Conservation (phyloP, 805 yeast species). For the Sungouiozyma intestinalis region DNA sequence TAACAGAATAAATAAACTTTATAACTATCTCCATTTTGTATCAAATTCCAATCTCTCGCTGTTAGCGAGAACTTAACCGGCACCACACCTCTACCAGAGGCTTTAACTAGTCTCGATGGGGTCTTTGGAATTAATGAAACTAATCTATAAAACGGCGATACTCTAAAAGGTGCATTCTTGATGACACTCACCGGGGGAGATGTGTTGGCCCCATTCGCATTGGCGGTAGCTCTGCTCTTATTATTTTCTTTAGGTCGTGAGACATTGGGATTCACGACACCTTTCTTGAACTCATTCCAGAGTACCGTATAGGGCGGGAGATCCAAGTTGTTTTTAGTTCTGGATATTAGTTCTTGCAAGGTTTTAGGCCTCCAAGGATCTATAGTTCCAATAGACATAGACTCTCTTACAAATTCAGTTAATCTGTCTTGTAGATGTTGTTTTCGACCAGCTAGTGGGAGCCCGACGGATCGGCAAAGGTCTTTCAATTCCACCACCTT, state of each 20-base stretch:
- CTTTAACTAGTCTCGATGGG: slow-evolving; percentile 24
- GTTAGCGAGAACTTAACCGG: slow-evolving; percentile 34
- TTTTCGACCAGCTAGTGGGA: slow-evolving; percentile 49
- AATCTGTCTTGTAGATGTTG: slow-evolving; percentile 49
- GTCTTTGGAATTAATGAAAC: slow-evolving; percentile 41
- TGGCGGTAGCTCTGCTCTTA: background rate
- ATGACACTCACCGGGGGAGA: background rate
- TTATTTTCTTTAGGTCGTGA: background rate
- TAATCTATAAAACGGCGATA: slow-evolving; percentile 46
- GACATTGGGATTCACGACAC: slow-evolving; percentile 1
- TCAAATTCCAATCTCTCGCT: slow-evolving; percentile 35
- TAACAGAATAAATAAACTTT: slow-evolving; percentile 50
- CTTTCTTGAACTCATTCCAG: slow-evolving; percentile 12
- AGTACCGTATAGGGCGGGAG: slow-evolving; percentile 33
- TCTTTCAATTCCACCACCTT: slow-evolving; percentile 45
- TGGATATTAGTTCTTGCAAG: slow-evolving; percentile 34
- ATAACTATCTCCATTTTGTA: slow-evolving; percentile 17
- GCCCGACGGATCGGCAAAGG: slow-evolving; percentile 39
- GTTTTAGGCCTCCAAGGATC: slow-evolving; percentile 37
- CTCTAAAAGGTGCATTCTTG: slow-evolving; percentile 1
- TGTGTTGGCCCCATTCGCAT: background rate
- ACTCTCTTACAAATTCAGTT: slow-evolving; percentile 34
- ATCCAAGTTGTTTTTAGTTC: slow-evolving; percentile 25
- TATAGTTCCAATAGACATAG: slow-evolving; percentile 31
- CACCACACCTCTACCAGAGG: slow-evolving; percentile 38